Evolutionary conservation across 164 flowering plant genomes (phyloP).

Genomic region (Echeveria elegans): DNA sequence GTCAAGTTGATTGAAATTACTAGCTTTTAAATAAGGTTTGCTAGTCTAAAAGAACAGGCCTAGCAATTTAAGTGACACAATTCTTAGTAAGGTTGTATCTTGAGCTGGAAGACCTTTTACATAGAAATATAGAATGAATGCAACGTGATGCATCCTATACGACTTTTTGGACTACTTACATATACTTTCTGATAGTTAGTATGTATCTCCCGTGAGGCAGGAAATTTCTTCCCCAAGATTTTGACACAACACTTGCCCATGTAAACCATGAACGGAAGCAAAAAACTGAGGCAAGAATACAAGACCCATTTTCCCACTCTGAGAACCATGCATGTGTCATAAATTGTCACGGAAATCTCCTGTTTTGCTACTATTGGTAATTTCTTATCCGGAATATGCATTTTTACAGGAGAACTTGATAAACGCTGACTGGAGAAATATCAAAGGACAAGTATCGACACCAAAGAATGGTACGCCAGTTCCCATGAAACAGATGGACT

Average conservation of each 20-base stretch:
- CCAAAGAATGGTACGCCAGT: constrained; percentile 45
- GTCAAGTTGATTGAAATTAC: too few species aligned
- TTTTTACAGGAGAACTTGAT: constrained; percentile 48
- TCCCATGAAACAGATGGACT: constrained; percentile 56
- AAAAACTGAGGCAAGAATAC: constrained; percentile 57
- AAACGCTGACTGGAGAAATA: constrained; percentile 55
- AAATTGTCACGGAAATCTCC: too few species aligned
- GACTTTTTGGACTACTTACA: too few species aligned
- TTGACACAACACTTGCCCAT: constrained; percentile 77
- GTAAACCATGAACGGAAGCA: constrained; percentile 80
- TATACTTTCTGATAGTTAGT: background rate
- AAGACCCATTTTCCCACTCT: too few species aligned
- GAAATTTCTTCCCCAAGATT: constrained; percentile 82
- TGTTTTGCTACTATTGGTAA: background rate
- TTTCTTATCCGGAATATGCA: background rate
- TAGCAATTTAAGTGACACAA: background rate
- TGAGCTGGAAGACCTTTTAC: background rate
- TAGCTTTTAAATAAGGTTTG: too few species aligned
- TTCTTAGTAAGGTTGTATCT: background rate
- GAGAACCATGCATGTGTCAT: background rate
- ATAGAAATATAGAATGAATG: too few species aligned
- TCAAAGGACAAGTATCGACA: constrained; percentile 44
- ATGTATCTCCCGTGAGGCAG: constrained; percentile 26
- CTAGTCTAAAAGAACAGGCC: too few species aligned
- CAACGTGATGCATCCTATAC: background rate